Conservation (phyloP, 768 basidiomycete genomes). For the Wakefieldia striispora region DNA sequence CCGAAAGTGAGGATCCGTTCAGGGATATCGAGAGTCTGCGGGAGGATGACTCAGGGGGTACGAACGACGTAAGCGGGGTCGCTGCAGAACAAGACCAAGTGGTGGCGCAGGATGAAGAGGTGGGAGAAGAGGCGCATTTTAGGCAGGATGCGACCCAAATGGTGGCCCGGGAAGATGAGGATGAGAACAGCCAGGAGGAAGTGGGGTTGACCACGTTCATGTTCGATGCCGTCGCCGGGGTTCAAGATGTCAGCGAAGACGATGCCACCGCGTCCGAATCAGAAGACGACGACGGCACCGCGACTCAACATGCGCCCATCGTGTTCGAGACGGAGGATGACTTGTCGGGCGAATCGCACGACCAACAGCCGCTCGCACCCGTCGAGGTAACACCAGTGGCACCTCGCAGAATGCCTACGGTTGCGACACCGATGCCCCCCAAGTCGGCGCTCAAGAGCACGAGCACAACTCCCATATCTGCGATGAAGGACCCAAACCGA, state of each 20-base stretch:
- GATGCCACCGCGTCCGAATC: slow-evolving; percentile 42
- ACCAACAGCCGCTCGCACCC: background rate
- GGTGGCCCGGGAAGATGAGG: slow-evolving; percentile 46
- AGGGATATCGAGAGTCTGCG: slow-evolving; percentile 85
- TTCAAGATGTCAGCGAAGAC: slow-evolving; percentile 36
- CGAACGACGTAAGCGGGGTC: slow-evolving; percentile 3
- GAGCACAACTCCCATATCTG: slow-evolving; percentile 56
- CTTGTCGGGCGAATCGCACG: slow-evolving; percentile 14
- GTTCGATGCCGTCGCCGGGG: slow-evolving; percentile 59
- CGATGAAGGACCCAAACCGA: slow-evolving; percentile 51
- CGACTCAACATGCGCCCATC: slow-evolving; percentile 3
- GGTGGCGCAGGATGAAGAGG: slow-evolving; percentile 10
- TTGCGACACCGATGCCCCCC: slow-evolving; percentile 31
- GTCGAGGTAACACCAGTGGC: slow-evolving; percentile 23
- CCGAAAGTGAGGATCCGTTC: slow-evolving; percentile 85
- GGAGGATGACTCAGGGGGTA: slow-evolving; percentile 51
- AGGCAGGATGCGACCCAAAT: slow-evolving; percentile 36
- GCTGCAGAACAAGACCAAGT: slow-evolving; percentile 1
- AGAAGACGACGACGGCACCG: slow-evolving; percentile 23
- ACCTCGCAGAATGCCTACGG: slow-evolving; percentile 8
- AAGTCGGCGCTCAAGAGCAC: slow-evolving; percentile 43
- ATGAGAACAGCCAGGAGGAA: slow-evolving; percentile 61
- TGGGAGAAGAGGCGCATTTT: slow-evolving; percentile 15
- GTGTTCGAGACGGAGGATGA: slow-evolving; percentile 40
- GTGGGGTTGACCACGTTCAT: slow-evolving; percentile 69